phyloP scores from a whole-genome alignment of 768 basidiomycete genomes.

The Mycena indigotica region DNA sequence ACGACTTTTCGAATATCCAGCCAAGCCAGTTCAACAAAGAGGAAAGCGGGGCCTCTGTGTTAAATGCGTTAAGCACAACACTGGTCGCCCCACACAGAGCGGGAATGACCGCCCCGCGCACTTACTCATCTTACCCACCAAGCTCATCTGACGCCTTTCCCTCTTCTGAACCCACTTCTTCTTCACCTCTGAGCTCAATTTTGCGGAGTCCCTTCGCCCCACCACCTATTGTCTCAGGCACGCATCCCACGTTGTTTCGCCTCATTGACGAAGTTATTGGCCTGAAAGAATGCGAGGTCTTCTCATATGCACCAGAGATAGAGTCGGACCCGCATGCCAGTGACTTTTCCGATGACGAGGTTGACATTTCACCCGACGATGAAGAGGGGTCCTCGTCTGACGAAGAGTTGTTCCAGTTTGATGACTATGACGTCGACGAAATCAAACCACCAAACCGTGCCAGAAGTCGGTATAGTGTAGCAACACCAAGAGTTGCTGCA shows the following conservation, averaged over 20 bases:
- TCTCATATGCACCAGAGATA: slow-evolving; percentile 89
- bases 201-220: slow-evolving; percentile 68
- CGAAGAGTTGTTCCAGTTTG: slow-evolving; percentile 78
- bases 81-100: slow-evolving; percentile 72
- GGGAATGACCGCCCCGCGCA: slow-evolving; percentile 69
- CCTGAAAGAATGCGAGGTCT: slow-evolving; percentile 91
- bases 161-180: slow-evolving; percentile 69
- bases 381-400: slow-evolving; percentile 73
- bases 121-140: slow-evolving; percentile 86
- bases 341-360: slow-evolving; percentile 78
- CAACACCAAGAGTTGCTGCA: slow-evolving; percentile 41
- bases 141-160: slow-evolving; percentile 74
- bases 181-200: slow-evolving; percentile 63
- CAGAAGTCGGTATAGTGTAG: slow-evolving; percentile 40
- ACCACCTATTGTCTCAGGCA: slow-evolving; percentile 75
- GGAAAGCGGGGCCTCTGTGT: slow-evolving; percentile 74
- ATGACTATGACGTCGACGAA: slow-evolving; percentile 78
- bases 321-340: slow-evolving; percentile 93
- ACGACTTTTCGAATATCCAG: slow-evolving; percentile 93
- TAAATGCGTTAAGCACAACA: slow-evolving; percentile 84
- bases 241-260: slow-evolving; percentile 86
- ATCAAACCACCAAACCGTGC: slow-evolving; percentile 40
- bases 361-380: slow-evolving; percentile 64
- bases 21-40: slow-evolving; percentile 90
- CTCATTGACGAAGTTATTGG: slow-evolving; percentile 89